Evolutionary conservation across 371 early-diverging fungal genomes (phyloP).

Genomic region (Syncephalastrum sp.): DNA sequence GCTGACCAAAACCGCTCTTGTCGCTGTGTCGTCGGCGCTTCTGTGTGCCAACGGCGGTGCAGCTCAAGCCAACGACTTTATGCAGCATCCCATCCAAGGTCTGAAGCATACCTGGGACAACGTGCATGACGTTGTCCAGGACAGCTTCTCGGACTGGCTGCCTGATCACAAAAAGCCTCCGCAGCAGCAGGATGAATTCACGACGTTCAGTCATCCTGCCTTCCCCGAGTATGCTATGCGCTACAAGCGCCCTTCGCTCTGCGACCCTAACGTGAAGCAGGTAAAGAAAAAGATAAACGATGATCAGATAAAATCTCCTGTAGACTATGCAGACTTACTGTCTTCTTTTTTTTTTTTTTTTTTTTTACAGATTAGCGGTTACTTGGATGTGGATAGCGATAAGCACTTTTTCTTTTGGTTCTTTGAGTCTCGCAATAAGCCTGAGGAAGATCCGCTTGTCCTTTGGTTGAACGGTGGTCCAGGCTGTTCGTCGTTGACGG

Average conservation of each 20-base stretch:
- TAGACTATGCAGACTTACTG: neutral
- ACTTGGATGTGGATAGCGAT: conserved; percentile 57
- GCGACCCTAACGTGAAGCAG: conserved; percentile 76
- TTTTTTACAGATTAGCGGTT: conserved; percentile 40
- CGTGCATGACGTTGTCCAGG: conserved; percentile 24
- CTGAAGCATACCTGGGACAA: conserved; percentile 29
- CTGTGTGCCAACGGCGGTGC: conserved; percentile 14
- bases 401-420: conserved; percentile 89
- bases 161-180: neutral
- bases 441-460: conserved; percentile 73
- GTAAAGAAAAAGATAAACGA: conserved; percentile 23
- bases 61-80: conserved; percentile 11
- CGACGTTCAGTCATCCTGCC: conserved; percentile 49
- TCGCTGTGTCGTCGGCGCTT: conserved; percentile 15
- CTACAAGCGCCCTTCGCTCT: conserved; percentile 59
- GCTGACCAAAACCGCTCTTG: conserved; percentile 22
- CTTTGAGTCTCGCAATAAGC: conserved; percentile 81
- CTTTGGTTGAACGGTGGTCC: conserved; percentile 89
- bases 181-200: conserved; percentile 4
- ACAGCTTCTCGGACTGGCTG: conserved; percentile 12
- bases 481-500: conserved; percentile 76
- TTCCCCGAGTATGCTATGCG: conserved; percentile 76
- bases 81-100: conserved; percentile 26
- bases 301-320: neutral
- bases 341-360: neutral